phyloP scores from a whole-genome alignment of 305 asterid genomes.

The Coffea humblotiana region DNA sequence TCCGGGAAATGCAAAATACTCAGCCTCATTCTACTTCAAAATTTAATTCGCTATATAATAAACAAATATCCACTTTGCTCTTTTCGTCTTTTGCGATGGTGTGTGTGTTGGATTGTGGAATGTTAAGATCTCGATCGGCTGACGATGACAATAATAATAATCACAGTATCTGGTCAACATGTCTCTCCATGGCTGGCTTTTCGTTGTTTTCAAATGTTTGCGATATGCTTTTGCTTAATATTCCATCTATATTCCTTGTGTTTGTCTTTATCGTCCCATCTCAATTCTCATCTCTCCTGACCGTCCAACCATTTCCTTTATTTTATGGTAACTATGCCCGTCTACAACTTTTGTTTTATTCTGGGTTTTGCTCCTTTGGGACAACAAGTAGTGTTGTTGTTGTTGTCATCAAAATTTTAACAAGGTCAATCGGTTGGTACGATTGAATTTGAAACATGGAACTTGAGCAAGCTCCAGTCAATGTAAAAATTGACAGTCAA shows the following conservation, averaged over 20 bases:
- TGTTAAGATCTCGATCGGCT: constrained; percentile 28
- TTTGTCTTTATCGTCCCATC: constrained; percentile 42
- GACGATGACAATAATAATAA: background rate
- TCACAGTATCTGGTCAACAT: constrained; percentile 32
- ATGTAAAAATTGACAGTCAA: background rate
- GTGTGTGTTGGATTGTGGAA: constrained; percentile 35
- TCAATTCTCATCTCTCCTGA: background rate
- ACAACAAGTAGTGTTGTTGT: background rate
- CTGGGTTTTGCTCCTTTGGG: background rate
- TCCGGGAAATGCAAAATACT: constrained; percentile 59
- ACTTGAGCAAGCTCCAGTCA: background rate
- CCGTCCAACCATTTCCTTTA: constrained; percentile 18
- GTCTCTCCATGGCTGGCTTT: constrained; percentile 21
- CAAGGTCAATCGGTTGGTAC: background rate
- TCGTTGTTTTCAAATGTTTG: constrained; percentile 24
- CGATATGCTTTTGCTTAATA: constrained; percentile 5
- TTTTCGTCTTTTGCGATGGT: constrained; percentile 18
- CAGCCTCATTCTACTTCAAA: constrained; percentile 19
- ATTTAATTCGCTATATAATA: background rate
- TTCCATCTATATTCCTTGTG: constrained; percentile 43
- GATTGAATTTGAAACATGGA: background rate
- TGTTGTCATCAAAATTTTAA: background rate
- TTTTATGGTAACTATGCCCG: background rate
- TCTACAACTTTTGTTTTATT: background rate
- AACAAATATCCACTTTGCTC: constrained; percentile 19